A percentile compares a stretch with the other conserved stretches of the same genome.
phyloP scores from a whole-genome alignment of 345 rosid species.

The Sisymbrium altissimum region DNA sequence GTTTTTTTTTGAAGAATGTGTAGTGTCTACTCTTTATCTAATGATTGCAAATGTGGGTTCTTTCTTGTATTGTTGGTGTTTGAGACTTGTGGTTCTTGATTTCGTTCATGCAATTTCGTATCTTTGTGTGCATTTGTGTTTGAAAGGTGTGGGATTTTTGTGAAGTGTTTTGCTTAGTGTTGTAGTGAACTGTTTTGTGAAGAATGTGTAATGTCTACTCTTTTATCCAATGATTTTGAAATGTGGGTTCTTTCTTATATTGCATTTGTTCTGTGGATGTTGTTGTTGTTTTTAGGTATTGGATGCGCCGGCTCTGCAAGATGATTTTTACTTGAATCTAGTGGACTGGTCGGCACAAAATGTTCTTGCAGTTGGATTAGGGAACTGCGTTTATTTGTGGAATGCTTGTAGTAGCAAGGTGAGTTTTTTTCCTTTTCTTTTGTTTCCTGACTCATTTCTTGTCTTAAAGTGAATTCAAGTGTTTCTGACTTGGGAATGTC shows the following conservation, averaged over 20 bases:
- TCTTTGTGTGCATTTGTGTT: too few relatives aligned
- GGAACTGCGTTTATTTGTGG: conserved; percentile 95
- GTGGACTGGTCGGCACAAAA: conserved; percentile 99
- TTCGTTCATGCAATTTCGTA: background rate
- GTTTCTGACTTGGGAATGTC: background rate
- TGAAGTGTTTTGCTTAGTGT: too few relatives aligned
- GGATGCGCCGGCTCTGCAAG: conserved; percentile 99
- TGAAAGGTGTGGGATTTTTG: too few relatives aligned
- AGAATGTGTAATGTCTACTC: background rate
- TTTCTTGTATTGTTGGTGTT: background rate
- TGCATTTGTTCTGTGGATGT: background rate
- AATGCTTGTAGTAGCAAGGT: conserved; percentile 99
- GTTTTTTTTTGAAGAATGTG: background rate
- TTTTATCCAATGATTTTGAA: background rate
- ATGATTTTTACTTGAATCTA: conserved; percentile 95
- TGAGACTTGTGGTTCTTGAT: background rate
- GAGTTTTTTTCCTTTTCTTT: background rate
- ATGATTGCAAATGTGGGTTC: background rate
- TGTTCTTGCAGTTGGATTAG: conserved; percentile 91
- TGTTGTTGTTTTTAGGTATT: conserved; percentile 54
- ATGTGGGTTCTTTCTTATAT: background rate
- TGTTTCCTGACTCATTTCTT: background rate
- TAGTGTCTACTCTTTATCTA: background rate
- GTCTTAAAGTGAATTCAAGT: background rate
- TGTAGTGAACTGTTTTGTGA: too few relatives aligned